Percentiles rank a stretch among this genome's conserved stretches.
phyloP scores from a whole-genome alignment of 2,329 filamentous ascomycete species.

The Metarhizium robertsii region DNA sequence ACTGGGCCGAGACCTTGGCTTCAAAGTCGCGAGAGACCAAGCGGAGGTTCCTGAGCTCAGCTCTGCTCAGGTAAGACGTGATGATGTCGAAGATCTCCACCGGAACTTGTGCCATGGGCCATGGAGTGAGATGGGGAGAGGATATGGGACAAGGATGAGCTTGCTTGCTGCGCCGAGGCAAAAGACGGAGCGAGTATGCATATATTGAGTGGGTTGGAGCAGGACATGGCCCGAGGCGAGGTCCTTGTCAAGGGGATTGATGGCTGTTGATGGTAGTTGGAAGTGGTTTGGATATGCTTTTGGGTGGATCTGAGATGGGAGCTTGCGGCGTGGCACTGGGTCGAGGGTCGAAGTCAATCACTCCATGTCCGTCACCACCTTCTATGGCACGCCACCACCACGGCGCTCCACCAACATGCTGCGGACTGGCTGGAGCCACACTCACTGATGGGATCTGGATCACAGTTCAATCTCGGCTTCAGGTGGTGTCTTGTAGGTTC shows the following conservation, averaged over 20 bases:
- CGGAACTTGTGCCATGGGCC: conserved; percentile 35
- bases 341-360: too few relatives aligned
- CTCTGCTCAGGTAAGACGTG: conserved; percentile 41
- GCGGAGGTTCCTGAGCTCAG: conserved; percentile 51
- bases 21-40: conserved; percentile 52
- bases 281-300: too few relatives aligned
- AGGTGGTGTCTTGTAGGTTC: too few relatives aligned
- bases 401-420: too few relatives aligned
- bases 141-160: background rate
- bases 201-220: background rate
- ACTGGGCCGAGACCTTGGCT: conserved; percentile 41
- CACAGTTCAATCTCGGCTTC: background rate
- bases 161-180: background rate
- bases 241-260: too few relatives aligned
- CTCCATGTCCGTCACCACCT: too few relatives aligned
- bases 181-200: background rate
- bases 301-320: too few relatives aligned
- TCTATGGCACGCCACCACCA: too few relatives aligned
- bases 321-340: too few relatives aligned
- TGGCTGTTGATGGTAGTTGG: too few relatives aligned
- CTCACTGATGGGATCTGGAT: too few relatives aligned
- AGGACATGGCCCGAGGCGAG: background rate
- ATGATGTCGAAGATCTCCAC: conserved; percentile 55
- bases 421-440: too few relatives aligned
- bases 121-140: conserved; percentile 7